Evolutionary conservation across 306 rosid genomes (phyloP).

Genomic region (Medicago arabica): DNA sequence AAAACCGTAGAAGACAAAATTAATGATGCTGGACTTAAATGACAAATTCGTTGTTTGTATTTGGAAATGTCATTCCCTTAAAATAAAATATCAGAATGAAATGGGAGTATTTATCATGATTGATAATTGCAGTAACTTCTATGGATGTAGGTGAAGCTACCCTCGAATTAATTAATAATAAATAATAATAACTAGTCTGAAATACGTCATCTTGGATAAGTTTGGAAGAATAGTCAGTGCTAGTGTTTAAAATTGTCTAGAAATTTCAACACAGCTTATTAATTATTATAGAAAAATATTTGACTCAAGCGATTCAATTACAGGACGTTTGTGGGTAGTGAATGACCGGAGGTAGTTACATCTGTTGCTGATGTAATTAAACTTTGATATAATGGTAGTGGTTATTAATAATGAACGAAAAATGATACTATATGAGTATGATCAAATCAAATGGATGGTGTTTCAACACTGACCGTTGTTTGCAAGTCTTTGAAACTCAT

Average conservation of each 20-base stretch:
- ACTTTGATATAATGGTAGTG: not conserved
- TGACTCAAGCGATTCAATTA: not conserved
- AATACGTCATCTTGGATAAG: slow-evolving; percentile 1
- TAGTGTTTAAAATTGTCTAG: not conserved
- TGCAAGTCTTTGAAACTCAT: not conserved
- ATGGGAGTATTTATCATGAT: not conserved
- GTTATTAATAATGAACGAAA: too few relatives aligned
- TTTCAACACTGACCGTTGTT: not conserved
- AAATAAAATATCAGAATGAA: slow-evolving; percentile 19
- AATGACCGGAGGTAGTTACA: not conserved
- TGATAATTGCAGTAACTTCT: slow-evolving; percentile 17
- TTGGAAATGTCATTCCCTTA: not conserved
- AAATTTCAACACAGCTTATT: not conserved
- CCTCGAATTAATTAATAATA: slow-evolving; percentile 29
- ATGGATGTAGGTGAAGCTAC: slow-evolving; percentile 20
- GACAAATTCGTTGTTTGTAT: not conserved
- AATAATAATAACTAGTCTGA: slow-evolving; percentile 1
- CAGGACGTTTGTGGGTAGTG: too few relatives aligned
- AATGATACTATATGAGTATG: too few relatives aligned
- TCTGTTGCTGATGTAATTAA: slow-evolving; percentile 23
- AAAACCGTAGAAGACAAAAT: not conserved
- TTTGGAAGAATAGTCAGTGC: not conserved
- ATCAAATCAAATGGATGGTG: too few relatives aligned
- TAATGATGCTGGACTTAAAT: not conserved
- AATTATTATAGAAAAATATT: not conserved